Percentiles rank a stretch among this genome's conserved stretches.
Evolutionary conservation across 495 filamentous ascomycete genomes (phyloP).

Genomic region (Hypoxylon subgilvum): DNA sequence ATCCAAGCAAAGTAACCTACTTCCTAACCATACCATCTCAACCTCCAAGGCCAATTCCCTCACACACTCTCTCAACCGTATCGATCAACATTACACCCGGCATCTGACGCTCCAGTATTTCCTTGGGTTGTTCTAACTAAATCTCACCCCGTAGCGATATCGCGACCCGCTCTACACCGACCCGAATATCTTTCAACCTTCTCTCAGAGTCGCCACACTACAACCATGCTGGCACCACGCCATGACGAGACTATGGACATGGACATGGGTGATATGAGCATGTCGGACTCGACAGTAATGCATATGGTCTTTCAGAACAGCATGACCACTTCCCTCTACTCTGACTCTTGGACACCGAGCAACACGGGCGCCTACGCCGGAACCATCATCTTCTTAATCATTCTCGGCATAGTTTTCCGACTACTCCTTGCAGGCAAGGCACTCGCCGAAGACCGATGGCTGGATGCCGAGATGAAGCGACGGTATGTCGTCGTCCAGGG

Average conservation of each 20-base stretch:
- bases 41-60: too few relatives aligned
- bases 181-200: not conserved
- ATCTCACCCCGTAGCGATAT: not conserved
- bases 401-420: slow-evolving; percentile 72
- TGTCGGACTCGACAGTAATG: slow-evolving; percentile 39
- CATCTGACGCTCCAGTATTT: too few relatives aligned
- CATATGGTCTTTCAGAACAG: slow-evolving; percentile 69
- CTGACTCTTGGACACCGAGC: slow-evolving; percentile 72
- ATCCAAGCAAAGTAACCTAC: not conserved
- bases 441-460: slow-evolving; percentile 58
- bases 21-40: not conserved
- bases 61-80: too few relatives aligned
- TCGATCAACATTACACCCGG: too few relatives aligned
- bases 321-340: slow-evolving; percentile 75
- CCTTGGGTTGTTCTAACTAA: not conserved
- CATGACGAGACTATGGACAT: slow-evolving; percentile 33
- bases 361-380: slow-evolving; percentile 74
- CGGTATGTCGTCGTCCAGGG: slow-evolving; percentile 78
- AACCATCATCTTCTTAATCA: slow-evolving; percentile 85
- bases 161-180: not conserved
- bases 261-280: slow-evolving; percentile 24
- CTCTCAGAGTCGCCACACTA: not conserved
- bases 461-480: slow-evolving; percentile 69
- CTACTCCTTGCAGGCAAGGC: slow-evolving; percentile 70
- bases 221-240: slow-evolving; percentile 13